Conservation (phyloP, 2,329 filamentous ascomycete genomes). For the Exophiala phaeomuriformis region DNA sequence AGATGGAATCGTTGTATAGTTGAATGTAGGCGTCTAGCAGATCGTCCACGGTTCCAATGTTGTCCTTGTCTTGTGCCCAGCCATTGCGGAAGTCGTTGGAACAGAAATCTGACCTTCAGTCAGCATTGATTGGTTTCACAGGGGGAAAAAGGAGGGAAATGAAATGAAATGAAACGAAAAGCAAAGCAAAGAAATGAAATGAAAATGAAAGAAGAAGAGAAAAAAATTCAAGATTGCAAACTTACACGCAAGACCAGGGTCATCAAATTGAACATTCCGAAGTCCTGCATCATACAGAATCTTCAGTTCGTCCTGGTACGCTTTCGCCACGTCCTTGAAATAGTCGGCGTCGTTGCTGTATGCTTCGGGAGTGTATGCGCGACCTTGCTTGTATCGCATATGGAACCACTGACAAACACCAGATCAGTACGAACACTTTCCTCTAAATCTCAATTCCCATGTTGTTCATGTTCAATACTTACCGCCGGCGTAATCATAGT, state of each 20-base stretch:
- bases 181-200: too few species aligned
- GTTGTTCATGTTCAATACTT: neutral
- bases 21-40: conserved; percentile 63
- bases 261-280: conserved; percentile 54
- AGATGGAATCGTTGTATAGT: conserved; percentile 62
- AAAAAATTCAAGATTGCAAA: conserved; percentile 7
- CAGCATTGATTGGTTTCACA: too few species aligned
- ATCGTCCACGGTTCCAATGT: conserved; percentile 57
- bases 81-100: conserved; percentile 58
- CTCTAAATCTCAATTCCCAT: too few species aligned
- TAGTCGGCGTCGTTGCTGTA: conserved; percentile 55
- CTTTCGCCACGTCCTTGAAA: conserved; percentile 58
- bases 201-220: too few species aligned
- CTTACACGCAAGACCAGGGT: conserved; percentile 55
- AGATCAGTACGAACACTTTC: neutral
- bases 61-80: conserved; percentile 58
- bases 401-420: conserved; percentile 52
- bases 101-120: conserved; percentile 53
- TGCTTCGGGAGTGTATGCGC: conserved; percentile 50
- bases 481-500: conserved; percentile 58
- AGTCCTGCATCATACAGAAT: conserved; percentile 52
- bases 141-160: too few species aligned
- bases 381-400: conserved; percentile 51
- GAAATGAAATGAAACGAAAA: too few species aligned
- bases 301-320: conserved; percentile 57